phyloP scores from a whole-genome alignment of 768 basidiomycete genomes.

The Lyophyllum shimeji region DNA sequence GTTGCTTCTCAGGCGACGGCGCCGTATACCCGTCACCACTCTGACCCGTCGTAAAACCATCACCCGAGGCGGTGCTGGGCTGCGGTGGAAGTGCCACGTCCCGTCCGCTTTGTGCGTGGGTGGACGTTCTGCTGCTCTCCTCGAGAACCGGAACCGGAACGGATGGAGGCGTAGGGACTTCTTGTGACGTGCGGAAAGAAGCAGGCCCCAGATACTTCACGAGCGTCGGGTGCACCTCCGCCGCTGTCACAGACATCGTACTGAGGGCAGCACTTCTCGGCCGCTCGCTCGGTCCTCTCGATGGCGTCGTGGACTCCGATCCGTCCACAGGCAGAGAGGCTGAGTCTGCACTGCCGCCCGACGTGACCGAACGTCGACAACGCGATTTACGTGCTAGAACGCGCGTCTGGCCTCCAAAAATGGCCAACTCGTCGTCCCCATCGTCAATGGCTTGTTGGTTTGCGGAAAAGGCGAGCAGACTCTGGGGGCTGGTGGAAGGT shows the following conservation, averaged over 20 bases:
- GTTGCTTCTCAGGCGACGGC: conserved; percentile 4
- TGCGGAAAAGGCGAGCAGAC: conserved; percentile 1
- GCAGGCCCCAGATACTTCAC: conserved; percentile 29
- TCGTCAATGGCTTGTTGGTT: conserved; percentile 24
- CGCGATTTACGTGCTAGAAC: conserved; percentile 29
- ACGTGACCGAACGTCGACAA: conserved; percentile 3
- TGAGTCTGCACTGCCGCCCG: conserved; percentile 8
- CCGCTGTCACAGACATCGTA: not conserved
- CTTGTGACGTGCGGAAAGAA: conserved; percentile 5
- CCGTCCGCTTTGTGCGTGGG: not conserved
- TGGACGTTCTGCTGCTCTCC: not conserved
- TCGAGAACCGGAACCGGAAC: not conserved
- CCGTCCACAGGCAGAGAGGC: conserved; percentile 16
- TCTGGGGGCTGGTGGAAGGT: not conserved
- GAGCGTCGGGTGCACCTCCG: conserved; percentile 18
- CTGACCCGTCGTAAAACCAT: not conserved
- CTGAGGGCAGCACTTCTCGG: not conserved
- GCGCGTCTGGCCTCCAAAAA: conserved; percentile 53
- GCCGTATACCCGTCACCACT: not conserved
- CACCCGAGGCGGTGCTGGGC: not conserved
- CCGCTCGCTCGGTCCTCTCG: not conserved
- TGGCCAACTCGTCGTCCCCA: conserved; percentile 44
- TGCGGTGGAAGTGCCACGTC: not conserved
- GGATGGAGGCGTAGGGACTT: not conserved
- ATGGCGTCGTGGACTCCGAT: conserved; percentile 2